Evolutionary conservation across 805 yeast genomes (phyloP).

Genomic region (Limtongozyma cylindracea): DNA sequence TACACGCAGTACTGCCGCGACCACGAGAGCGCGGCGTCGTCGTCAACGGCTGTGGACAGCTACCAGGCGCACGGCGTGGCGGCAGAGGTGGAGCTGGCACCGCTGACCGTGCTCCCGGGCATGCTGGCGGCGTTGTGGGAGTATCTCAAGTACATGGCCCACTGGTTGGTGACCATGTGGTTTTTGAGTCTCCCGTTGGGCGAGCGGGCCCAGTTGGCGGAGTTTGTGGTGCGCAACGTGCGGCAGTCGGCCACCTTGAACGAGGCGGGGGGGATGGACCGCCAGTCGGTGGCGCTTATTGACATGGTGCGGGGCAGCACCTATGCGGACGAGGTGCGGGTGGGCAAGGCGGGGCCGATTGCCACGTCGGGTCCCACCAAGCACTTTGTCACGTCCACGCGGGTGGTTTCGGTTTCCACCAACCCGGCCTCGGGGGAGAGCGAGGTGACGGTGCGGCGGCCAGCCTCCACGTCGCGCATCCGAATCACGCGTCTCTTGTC

Average conservation of each 20-base stretch:
- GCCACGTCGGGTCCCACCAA: too few relatives aligned
- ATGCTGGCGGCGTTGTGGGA: conserved; percentile 26
- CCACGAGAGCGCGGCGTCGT: too few relatives aligned
- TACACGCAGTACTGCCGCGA: conserved; percentile 52
- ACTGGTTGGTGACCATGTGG: conserved; percentile 46
- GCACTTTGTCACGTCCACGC: too few relatives aligned
- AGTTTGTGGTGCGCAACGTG: conserved; percentile 36
- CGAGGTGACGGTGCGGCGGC: too few relatives aligned
- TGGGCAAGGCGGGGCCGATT: too few relatives aligned
- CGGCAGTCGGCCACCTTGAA: conserved; percentile 7
- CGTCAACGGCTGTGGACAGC: too few relatives aligned
- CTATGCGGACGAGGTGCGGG: too few relatives aligned
- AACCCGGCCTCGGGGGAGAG: too few relatives aligned
- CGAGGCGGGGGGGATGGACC: conserved; percentile 11
- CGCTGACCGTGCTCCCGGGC: conserved; percentile 21
- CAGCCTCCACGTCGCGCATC: too few relatives aligned
- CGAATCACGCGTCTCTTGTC: too few relatives aligned
- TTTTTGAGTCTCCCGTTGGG: conserved; percentile 32
- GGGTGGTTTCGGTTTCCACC: too few relatives aligned
- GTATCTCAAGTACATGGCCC: conserved; percentile 38
- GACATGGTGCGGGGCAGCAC: conserved; percentile 50
- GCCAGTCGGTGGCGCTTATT: conserved; percentile 31
- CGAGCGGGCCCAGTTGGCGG: conserved; percentile 32
- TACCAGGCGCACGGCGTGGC: conserved; percentile 16
- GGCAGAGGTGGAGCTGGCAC: conserved; percentile 22